phyloP scores from a whole-genome alignment of 495 filamentous ascomycete species.

The Emericellopsis terricola region DNA sequence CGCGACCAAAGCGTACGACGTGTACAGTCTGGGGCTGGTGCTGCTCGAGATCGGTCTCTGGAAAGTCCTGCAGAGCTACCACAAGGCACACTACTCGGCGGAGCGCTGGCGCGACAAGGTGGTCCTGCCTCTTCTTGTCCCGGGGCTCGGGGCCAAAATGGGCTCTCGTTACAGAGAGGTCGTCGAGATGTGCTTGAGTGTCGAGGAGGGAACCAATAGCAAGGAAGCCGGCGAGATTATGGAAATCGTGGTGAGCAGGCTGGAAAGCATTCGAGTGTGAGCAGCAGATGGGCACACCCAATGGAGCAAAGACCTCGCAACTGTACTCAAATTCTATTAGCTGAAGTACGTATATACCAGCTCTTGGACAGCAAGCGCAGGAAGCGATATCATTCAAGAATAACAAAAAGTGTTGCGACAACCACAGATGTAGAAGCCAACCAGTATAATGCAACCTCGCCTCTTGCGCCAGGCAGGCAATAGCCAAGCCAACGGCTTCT shows the following conservation, averaged over 20 bases:
- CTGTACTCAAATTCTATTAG: too few relatives aligned
- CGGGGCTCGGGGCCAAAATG: slow-evolving; percentile 13
- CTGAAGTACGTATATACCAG: too few relatives aligned
- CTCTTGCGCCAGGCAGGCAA: too few relatives aligned
- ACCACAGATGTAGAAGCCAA: too few relatives aligned
- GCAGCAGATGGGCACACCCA: too few relatives aligned
- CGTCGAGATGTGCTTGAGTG: slow-evolving; percentile 10
- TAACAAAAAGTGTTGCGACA: too few relatives aligned
- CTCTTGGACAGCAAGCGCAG: too few relatives aligned
- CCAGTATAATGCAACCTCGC: too few relatives aligned
- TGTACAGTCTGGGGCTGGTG: slow-evolving; percentile 14
- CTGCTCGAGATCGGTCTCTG: slow-evolving; percentile 14
- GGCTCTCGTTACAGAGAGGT: slow-evolving; percentile 11
- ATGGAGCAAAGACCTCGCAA: too few relatives aligned
- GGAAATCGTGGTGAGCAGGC: slow-evolving; percentile 11
- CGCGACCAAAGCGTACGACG: slow-evolving; percentile 12
- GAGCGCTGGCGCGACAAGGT: slow-evolving; percentile 13
- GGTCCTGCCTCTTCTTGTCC: slow-evolving; percentile 9
- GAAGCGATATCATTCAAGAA: too few relatives aligned
- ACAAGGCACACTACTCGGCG: slow-evolving; percentile 13
- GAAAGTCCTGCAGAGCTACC: slow-evolving; percentile 8
- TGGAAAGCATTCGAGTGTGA: slow-evolving; percentile 12
- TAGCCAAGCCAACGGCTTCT: too few relatives aligned
- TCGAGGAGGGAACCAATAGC: slow-evolving; percentile 6
- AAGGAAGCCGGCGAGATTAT: slow-evolving; percentile 10